Evolutionary conservation across 352 stramenopile species (phyloP), one percentile per base, ranked within the genome.

Genomic region (Pythium inflatum): DNA sequence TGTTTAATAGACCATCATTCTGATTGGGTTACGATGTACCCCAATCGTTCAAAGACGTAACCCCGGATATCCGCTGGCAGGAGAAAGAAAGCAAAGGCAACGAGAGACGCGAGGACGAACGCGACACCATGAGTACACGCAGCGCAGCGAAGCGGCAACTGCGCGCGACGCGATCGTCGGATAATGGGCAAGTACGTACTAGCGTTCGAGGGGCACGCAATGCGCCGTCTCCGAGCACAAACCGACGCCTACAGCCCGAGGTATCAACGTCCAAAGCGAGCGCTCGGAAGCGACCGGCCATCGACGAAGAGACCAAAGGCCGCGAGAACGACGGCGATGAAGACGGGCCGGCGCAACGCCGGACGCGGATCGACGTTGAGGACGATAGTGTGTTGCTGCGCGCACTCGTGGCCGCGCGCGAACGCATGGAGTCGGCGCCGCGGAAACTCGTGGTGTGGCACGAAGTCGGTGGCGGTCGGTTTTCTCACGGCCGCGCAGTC

Each of bases 401-500:
- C 18, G 55, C 55, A 38, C 36, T 51, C n/a, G 55, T 48, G 25
- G 55, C 41, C 12, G 24, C 27, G 20, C 38, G 30, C 11, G 16
- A 40, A 18, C 57, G 43, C 40, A 53, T 64, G 40, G 43, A 54
- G n/a, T 45, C 57, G 40, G 57, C 40, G 27, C 22, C 25, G 25
- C 40, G 40, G 24, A 66, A 66, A 31, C 36, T 58, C 22, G 38
- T 50, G 1, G 45, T 66, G 30, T 66, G 59, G 59, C 45, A 66
- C 59, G 45, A 55, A 8, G 50, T 66, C 24, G 59, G 45, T 22
- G 18, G 25, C 22, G 24, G 3, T 5, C 59, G 59, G 2, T 66
- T 66, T 46, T 34, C 31, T 14, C 34, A 30, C 11, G 59, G 59
- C 14, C 59, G 49, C 30, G 38, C 20, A 16, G 59, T 46, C 16